A percentile compares a stretch with the other conserved stretches of the same genome.
These are phyloP conservation scores for Lentinula lateritia DNA, from an alignment of 768 basidiomycete genomes.

Conservation along the genomic window DNA sequence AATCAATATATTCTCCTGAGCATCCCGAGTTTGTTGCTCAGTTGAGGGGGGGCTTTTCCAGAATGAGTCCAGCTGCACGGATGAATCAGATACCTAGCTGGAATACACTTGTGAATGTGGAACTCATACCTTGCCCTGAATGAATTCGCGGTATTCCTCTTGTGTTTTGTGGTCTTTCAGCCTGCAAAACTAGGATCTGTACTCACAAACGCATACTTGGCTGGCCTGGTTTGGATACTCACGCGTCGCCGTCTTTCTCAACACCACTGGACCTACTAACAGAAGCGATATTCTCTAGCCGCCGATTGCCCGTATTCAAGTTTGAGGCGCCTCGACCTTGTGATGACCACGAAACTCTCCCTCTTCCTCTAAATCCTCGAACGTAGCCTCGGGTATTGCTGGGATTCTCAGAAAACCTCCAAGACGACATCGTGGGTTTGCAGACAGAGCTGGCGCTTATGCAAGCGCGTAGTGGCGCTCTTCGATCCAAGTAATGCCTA, in stretches of 20 bases:
- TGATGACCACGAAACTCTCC: background rate
- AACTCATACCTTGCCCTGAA: conserved; percentile 53
- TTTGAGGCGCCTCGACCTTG: conserved; percentile 8
- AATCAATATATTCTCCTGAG: conserved; percentile 66
- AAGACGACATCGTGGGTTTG: background rate
- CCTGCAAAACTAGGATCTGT: conserved; percentile 34
- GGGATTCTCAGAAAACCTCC: background rate
- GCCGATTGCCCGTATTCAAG: conserved; percentile 17
- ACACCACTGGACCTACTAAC: conserved; percentile 75
- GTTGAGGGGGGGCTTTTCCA: conserved; percentile 34
- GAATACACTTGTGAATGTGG: background rate
- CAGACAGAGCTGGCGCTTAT: background rate
- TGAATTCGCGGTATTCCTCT: conserved; percentile 61
- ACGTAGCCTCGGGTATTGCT: background rate
- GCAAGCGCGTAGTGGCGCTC: background rate
- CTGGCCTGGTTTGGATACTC: conserved; percentile 22
- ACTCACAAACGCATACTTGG: conserved; percentile 18
- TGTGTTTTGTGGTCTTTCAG: conserved; percentile 53
- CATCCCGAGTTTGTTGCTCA: conserved; percentile 27
- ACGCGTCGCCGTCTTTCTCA: conserved; percentile 73
- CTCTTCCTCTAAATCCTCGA: conserved; percentile 10
- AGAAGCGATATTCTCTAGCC: conserved; percentile 64
- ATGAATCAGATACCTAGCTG: background rate
- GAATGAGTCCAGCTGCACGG: conserved; percentile 42
- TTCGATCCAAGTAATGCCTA: background rate